These are phyloP conservation scores for Symmetrospora coprosmae DNA, from an alignment of 768 basidiomycete species.

Conservation along the genomic window DNA sequence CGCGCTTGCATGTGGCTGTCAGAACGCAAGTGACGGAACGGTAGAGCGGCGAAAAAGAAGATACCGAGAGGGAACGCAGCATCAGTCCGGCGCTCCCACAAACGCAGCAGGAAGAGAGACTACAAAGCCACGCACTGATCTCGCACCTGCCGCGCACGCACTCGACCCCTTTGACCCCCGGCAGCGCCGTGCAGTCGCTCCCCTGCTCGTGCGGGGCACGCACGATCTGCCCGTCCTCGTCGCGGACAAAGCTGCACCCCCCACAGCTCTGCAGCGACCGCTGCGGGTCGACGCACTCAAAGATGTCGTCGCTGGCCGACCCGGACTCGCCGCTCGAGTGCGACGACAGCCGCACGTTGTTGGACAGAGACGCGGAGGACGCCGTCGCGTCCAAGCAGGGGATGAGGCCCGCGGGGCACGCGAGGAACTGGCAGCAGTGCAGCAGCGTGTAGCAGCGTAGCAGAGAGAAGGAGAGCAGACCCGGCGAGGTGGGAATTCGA, in stretches of 20 bases:
- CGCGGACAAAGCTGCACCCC: not conserved
- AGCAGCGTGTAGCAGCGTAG: not conserved
- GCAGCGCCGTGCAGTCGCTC: constrained; percentile 2
- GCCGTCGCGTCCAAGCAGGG: too few species aligned
- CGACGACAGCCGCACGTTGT: too few species aligned
- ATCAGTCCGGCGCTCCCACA: too few species aligned
- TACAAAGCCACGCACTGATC: constrained; percentile 3
- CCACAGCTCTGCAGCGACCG: constrained; percentile 13
- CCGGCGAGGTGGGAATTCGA: too few species aligned
- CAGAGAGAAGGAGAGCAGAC: not conserved
- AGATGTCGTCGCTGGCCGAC: not conserved
- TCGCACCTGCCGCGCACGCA: constrained; percentile 1
- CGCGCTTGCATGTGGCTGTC: constrained; percentile 6
- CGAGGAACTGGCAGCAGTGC: constrained; percentile 1
- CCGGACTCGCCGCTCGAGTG: too few species aligned
- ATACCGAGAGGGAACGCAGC: too few species aligned
- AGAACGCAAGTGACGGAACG: not conserved
- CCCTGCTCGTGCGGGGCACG: constrained; percentile 9
- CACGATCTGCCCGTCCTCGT: constrained; percentile 12
- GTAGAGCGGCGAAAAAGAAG: too few species aligned
- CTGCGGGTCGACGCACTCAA: constrained; percentile 12
- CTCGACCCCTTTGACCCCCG: constrained; percentile 11
- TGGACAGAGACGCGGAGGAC: too few species aligned
- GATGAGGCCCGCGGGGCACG: constrained; percentile 14
- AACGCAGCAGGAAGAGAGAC: not conserved